phyloP scores from a whole-genome alignment of 768 basidiomycete genomes.

The Lactarius hengduanensis region DNA sequence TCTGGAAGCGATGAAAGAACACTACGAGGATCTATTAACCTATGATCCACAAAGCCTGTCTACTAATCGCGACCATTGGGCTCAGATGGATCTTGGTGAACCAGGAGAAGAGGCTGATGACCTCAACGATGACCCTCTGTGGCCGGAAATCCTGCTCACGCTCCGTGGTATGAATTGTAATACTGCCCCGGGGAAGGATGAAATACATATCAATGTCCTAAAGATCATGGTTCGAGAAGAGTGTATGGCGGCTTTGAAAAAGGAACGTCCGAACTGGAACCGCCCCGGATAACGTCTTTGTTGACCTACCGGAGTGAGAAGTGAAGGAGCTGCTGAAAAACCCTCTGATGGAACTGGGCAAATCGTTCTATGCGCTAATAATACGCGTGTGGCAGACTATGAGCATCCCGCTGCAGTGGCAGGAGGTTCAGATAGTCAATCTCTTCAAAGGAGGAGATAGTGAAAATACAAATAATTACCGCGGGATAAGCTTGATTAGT shows the following conservation, averaged over 20 bases:
- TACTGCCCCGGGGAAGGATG: conserved; percentile 9
- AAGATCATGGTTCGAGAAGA: conserved; percentile 7
- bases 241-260: background rate
- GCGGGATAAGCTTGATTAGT: conserved; percentile 26
- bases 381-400: rapidly evolving
- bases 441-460: conserved; percentile 25
- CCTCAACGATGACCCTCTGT: background rate
- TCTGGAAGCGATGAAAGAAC: background rate
- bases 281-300: background rate
- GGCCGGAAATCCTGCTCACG: background rate
- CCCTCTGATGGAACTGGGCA: background rate
- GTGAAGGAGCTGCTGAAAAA: rapidly evolving
- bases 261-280: rapidly evolving
- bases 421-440: conserved; percentile 17
- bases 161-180: background rate
- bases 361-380: background rate
- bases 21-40: conserved; percentile 4
- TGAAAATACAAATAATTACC: conserved; percentile 20
- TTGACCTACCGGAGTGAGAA: background rate
- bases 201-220: conserved; percentile 4
- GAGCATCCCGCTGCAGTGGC: background rate
- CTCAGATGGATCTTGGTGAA: background rate
- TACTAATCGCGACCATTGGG: background rate
- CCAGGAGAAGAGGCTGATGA: too few species aligned
- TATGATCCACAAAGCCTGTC: conserved; percentile 1